These are phyloP conservation scores for Gastrolobium villosum DNA, from an alignment of 306 rosid species.

Conservation along the genomic window DNA sequence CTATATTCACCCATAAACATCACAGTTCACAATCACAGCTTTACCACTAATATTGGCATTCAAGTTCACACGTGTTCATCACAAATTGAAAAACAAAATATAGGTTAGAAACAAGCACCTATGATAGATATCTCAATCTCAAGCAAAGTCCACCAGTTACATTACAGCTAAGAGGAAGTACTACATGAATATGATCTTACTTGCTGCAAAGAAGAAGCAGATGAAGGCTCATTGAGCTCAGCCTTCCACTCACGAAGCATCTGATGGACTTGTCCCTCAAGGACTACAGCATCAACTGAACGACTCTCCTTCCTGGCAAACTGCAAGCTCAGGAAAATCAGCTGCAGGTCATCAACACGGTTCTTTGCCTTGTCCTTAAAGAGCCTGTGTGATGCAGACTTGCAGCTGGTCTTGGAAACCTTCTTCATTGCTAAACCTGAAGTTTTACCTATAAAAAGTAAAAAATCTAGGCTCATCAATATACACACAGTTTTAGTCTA, in stretches of 20 bases:
- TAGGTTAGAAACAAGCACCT: constrained; percentile 32
- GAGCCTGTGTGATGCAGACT: constrained; percentile 88
- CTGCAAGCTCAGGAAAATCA: constrained; percentile 86
- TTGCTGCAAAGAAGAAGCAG: constrained; percentile 96
- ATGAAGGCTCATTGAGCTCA: constrained; percentile 96
- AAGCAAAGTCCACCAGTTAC: constrained; percentile 35
- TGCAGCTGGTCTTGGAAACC: constrained; percentile 90
- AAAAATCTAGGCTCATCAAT: constrained; percentile 56
- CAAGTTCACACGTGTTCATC: constrained; percentile 38
- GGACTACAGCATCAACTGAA: constrained; percentile 71
- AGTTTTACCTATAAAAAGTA: constrained; percentile 43
- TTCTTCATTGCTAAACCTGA: constrained; percentile 76
- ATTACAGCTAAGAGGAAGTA: constrained; percentile 36
- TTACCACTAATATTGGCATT: constrained; percentile 45
- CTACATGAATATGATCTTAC: constrained; percentile 59
- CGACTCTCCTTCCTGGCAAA: constrained; percentile 99
- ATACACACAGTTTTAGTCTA: constrained; percentile 42
- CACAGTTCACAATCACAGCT: constrained; percentile 60
- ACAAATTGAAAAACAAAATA: constrained; percentile 41
- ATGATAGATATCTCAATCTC: constrained; percentile 27
- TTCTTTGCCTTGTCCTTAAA: constrained; percentile 98
- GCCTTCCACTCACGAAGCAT: constrained; percentile 99
- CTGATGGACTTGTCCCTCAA: constrained; percentile 98
- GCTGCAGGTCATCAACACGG: constrained; percentile 94
- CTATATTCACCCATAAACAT: constrained; percentile 66